Percentiles rank a stretch among this genome's conserved stretches.
Evolutionary conservation across 2,329 filamentous ascomycete genomes (phyloP).

Genomic region (Aspergillus eucalypticola): DNA sequence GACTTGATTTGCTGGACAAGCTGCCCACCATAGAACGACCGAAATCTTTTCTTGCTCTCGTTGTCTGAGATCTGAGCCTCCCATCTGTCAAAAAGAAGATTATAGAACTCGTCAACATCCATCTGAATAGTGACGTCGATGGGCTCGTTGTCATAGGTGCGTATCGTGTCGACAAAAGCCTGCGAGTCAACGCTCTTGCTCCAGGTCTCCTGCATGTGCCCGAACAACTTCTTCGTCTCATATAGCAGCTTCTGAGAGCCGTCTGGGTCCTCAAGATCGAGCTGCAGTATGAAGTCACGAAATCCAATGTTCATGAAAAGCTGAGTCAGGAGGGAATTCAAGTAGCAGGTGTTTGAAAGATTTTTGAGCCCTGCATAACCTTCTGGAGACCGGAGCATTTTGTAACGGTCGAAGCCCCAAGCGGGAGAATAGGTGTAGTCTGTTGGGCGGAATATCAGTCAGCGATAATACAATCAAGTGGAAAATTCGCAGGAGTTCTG

Average conservation of each 20-base stretch:
- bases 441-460: conserved; percentile 34
- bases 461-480: conserved; percentile 8
- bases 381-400: conserved; percentile 70
- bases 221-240: conserved; percentile 80
- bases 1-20: conserved; percentile 94
- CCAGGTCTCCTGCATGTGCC: conserved; percentile 79
- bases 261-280: conserved; percentile 57
- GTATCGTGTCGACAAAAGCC: conserved; percentile 71
- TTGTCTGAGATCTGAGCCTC: conserved; percentile 73
- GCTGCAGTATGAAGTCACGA: conserved; percentile 75
- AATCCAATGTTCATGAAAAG: conserved; percentile 95
- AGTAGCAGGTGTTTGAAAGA: conserved; percentile 92
- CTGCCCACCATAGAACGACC: conserved; percentile 86
- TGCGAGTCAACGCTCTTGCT: conserved; percentile 72
- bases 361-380: conserved; percentile 91
- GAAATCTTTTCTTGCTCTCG: conserved; percentile 70
- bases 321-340: conserved; percentile 92
- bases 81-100: conserved; percentile 86
- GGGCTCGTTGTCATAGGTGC: conserved; percentile 75
- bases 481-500: conserved; percentile 31
- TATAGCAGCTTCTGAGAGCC: conserved; percentile 67
- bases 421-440: conserved; percentile 64
- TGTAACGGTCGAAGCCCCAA: conserved; percentile 64
- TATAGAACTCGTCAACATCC: conserved; percentile 98
- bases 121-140: conserved; percentile 92